phyloP scores from a whole-genome alignment of 768 basidiomycete species.

The Tubosaeta brunneosetosa region DNA sequence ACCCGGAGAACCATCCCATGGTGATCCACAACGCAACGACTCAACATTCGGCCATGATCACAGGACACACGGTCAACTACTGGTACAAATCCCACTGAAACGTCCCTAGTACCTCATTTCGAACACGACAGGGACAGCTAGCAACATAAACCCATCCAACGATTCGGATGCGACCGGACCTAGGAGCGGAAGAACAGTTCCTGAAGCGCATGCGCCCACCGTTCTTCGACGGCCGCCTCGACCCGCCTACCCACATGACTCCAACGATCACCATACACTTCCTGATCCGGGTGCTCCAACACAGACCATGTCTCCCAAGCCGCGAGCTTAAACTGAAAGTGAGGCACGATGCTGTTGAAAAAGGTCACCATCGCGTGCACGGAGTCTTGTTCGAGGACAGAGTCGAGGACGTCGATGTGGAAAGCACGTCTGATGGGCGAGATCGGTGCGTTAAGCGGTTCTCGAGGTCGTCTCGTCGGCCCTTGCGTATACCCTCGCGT shows the following conservation, averaged over 20 bases:
- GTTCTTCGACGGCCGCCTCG: neutral
- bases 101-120: too few relatives aligned
- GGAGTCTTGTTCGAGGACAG: neutral
- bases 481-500: neutral
- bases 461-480: neutral
- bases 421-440: neutral
- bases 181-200: neutral
- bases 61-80: too few relatives aligned
- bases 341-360: neutral
- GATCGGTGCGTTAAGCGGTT: too few relatives aligned
- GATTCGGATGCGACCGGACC: neutral
- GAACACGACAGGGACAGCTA: too few relatives aligned
- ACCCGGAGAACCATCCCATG: too few relatives aligned
- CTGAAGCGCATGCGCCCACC: neutral
- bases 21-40: too few relatives aligned
- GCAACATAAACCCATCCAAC: neutral
- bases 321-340: neutral
- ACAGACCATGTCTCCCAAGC: neutral
- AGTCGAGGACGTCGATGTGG: conserved; percentile 1
- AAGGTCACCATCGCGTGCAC: conserved; percentile 1
- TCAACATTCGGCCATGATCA: too few relatives aligned
- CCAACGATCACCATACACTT: neutral
- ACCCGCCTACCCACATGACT: neutral
- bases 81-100: too few relatives aligned
- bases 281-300: neutral